A percentile compares a stretch with the other conserved stretches of the same genome.
phyloP scores from a whole-genome alignment of 2,329 filamentous ascomycete genomes.

The Fusarium sulawesiense region DNA sequence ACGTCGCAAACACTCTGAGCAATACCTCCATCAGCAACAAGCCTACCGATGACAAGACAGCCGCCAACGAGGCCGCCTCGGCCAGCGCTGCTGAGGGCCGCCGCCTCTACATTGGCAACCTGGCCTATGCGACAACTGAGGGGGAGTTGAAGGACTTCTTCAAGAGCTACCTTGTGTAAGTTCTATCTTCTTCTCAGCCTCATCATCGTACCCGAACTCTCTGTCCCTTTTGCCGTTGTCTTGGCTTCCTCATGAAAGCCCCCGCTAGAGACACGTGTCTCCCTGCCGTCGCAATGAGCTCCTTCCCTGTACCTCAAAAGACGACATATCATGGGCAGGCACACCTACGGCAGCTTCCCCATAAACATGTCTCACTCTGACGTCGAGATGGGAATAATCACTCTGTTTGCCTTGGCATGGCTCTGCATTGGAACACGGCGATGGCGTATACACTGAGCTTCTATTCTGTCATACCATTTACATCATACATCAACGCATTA shows the following conservation, averaged over 20 bases:
- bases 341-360: conserved; percentile 11
- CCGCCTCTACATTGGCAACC: conserved; percentile 99
- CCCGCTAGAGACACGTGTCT: conserved; percentile 45
- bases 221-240: conserved; percentile 1
- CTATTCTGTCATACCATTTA: not conserved
- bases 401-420: not conserved
- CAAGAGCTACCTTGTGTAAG: conserved; percentile 99
- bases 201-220: not conserved
- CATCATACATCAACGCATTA: not conserved
- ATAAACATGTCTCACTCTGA: conserved; percentile 4
- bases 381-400: not conserved
- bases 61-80: conserved; percentile 89
- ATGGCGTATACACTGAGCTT: not conserved
- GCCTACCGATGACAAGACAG: conserved; percentile 64
- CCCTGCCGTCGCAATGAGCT: conserved; percentile 22
- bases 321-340: conserved; percentile 23
- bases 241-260: not conserved
- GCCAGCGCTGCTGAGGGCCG: conserved; percentile 98
- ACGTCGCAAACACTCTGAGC: conserved; percentile 79
- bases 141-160: conserved; percentile 99
- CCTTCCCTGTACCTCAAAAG: conserved; percentile 18
- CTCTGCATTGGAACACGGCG: not conserved
- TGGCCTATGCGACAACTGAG: conserved; percentile 99
- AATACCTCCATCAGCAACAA: conserved; percentile 73
- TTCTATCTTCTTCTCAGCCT: conserved; percentile 48